phyloP scores from a whole-genome alignment of 1,284 basidiomycete species.

The Ceratorhiza oryzae-sativae region DNA sequence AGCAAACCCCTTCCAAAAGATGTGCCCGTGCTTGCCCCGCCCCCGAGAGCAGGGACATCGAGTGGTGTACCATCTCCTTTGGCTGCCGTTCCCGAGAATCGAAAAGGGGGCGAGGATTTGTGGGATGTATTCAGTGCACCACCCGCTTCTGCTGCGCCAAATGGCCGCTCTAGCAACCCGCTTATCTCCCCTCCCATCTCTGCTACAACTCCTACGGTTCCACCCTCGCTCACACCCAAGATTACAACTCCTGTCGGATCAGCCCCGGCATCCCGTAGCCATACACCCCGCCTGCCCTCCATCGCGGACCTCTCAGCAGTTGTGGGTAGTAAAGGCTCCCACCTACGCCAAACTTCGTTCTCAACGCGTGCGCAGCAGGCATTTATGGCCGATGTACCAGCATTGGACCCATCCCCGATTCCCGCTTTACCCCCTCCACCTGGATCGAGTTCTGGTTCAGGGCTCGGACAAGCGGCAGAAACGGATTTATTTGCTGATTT shows the following conservation, averaged over 20 bases:
- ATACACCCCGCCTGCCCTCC: slow-evolving; percentile 33
- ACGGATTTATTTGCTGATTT: slow-evolving; percentile 28
- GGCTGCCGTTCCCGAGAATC: slow-evolving; percentile 25
- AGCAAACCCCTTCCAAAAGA: slow-evolving; percentile 29
- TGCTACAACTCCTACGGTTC: not conserved
- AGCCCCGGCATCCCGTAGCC: slow-evolving; percentile 24
- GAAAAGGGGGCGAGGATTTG: slow-evolving; percentile 21
- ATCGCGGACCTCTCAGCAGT: slow-evolving; percentile 18
- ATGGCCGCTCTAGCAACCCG: slow-evolving; percentile 9
- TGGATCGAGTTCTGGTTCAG: not conserved
- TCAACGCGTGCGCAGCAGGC: slow-evolving; percentile 15
- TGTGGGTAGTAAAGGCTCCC: slow-evolving; percentile 23
- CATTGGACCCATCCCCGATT: slow-evolving; percentile 12
- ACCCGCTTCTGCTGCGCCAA: not conserved
- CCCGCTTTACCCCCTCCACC: slow-evolving; percentile 29
- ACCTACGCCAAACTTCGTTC: slow-evolving; percentile 36
- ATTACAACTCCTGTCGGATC: slow-evolving; percentile 32
- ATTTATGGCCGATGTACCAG: slow-evolving; percentile 19
- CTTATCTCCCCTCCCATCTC: not conserved
- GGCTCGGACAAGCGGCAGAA: not conserved
- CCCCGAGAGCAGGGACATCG: slow-evolving; percentile 12
- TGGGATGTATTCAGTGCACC: slow-evolving; percentile 35
- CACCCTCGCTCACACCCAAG: slow-evolving; percentile 27
- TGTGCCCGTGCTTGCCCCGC: slow-evolving; percentile 24
- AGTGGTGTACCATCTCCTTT: slow-evolving; percentile 27